A percentile compares a stretch with the other conserved stretches of the same genome.
Evolutionary conservation across 805 yeast genomes (phyloP).

Genomic region (Saccharomycopsis malanga): DNA sequence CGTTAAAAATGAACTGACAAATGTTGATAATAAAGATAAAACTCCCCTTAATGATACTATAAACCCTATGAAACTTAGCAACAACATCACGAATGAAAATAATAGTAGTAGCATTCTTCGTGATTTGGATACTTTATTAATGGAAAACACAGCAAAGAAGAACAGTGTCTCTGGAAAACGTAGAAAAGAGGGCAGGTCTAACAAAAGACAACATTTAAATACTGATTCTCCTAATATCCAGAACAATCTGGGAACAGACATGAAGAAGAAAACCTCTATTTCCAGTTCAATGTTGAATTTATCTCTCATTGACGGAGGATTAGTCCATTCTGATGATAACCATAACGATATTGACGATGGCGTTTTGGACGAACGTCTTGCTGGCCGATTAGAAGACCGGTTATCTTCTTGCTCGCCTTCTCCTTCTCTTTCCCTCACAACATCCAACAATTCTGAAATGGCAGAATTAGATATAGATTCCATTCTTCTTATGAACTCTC

Average conservation of each 20-base stretch:
- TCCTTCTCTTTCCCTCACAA: slow-evolving; percentile 15
- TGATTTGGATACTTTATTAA: background rate
- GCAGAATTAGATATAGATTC: slow-evolving; percentile 20
- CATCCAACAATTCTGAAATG: slow-evolving; percentile 17
- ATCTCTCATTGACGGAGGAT: background rate
- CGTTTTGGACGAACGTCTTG: slow-evolving; percentile 3
- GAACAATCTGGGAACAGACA: background rate
- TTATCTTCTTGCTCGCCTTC: slow-evolving; percentile 13
- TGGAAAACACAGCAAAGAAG: background rate
- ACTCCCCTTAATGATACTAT: slow-evolving; percentile 9
- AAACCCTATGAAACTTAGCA: slow-evolving; percentile 13
- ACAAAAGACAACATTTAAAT: slow-evolving; percentile 2
- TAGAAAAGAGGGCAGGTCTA: background rate
- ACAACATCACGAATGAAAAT: background rate
- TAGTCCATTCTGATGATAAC: background rate
- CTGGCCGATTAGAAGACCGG: background rate
- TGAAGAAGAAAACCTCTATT: background rate
- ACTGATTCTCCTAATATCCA: background rate
- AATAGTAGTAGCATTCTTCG: background rate
- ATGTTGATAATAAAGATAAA: background rate
- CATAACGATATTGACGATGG: slow-evolving; percentile 7
- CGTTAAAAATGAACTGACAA: background rate
- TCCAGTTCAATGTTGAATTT: slow-evolving; percentile 8
- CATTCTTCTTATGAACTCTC: slow-evolving; percentile 5
- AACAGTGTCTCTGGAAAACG: background rate